These are phyloP conservation scores for Drechmeria coniospora DNA, from an alignment of 2,329 filamentous ascomycete genomes.

Conservation along the genomic window DNA sequence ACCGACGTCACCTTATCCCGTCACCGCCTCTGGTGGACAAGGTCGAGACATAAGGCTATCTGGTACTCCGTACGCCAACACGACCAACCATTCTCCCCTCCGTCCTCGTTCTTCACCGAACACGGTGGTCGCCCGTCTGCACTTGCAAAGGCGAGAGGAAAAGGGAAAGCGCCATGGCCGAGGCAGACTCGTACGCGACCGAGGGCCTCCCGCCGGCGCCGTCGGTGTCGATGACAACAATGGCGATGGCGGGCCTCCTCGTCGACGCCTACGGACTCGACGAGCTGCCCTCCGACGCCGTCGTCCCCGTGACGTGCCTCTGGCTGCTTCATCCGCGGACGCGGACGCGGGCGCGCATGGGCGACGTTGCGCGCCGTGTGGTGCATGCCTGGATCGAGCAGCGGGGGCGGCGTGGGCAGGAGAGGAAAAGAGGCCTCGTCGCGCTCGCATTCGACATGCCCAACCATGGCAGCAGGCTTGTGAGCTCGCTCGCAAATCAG, in stretches of 20 bases:
- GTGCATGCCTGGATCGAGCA: conserved; percentile 41
- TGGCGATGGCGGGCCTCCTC: conserved; percentile 63
- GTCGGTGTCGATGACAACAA: conserved; percentile 45
- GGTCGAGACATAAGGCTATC: too few relatives aligned
- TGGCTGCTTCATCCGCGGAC: conserved; percentile 82
- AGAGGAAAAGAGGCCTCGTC: conserved; percentile 44
- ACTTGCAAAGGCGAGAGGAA: too few relatives aligned
- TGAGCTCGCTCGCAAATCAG: conserved; percentile 54
- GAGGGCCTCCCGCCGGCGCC: conserved; percentile 23
- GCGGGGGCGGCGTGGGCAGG: not conserved
- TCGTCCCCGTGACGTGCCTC: conserved; percentile 54
- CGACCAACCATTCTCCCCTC: too few relatives aligned
- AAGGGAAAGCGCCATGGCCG: conserved; percentile 5
- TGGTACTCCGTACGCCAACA: too few relatives aligned
- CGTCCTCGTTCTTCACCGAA: too few relatives aligned
- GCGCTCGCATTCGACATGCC: conserved; percentile 82
- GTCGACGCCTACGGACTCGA: conserved; percentile 68
- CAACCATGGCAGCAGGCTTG: conserved; percentile 68
- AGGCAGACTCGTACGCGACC: conserved; percentile 16
- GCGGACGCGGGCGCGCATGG: conserved; percentile 58
- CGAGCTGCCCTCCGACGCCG: conserved; percentile 42
- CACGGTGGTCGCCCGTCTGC: not conserved
- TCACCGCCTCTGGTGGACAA: too few relatives aligned
- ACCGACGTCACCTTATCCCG: too few relatives aligned
- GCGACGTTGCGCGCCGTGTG: conserved; percentile 50